Evolutionary conservation across 495 filamentous ascomycete species (phyloP), one percentile per base, ranked within the genome.

Genomic region (Talaromyces wortmannii): DNA sequence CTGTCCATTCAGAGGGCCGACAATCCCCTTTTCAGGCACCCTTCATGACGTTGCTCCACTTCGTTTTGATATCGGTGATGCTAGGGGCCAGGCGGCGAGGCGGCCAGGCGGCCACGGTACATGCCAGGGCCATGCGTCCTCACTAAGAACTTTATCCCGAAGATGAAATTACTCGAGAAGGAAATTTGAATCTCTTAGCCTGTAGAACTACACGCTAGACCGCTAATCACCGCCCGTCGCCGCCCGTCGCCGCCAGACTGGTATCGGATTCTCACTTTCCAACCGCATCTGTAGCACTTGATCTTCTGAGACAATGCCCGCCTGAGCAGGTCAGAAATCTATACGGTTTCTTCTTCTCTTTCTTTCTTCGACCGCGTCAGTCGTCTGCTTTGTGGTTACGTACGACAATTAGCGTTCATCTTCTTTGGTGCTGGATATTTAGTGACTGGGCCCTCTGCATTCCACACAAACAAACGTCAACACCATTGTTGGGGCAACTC

Each of bases 361-460:
- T 31, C 32, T 54, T 54, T 45, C 47, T 56, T 62, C 57, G 52
- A 53, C 57, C 61, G 43, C 51, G 13, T 56, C 57, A 48, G 47
- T 52, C 50, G 59, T 65, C 61, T 59, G 59, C 59, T 63, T 56
- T 31, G 36, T 15, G 49, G 53, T 53, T 50, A 51, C 47, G 54
- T 50, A 51, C 47, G 50, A 59, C 60, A 59, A 61, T 57, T 55
- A 29, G 50, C 60, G 52, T 62, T 59, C 40, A 15, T 43, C 36
- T 8, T 8, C 36, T 52, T 18, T 52, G 5, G 8, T 43, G 10
- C 6, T n/a, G 30, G 48, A n/a, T 40, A 40, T 40, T 40, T 8
- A 40, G 36, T 40, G 36, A 5, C 36, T 40, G 36, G 36, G 8
- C 13, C 36, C 23, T 23, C 23, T 23, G 23, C 23, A 23, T 23